Percentiles rank a stretch among this genome's conserved stretches.
Evolutionary conservation across 192 early-diverging fungal genomes (phyloP).

Genomic region (Lobosporangium transversale): DNA sequence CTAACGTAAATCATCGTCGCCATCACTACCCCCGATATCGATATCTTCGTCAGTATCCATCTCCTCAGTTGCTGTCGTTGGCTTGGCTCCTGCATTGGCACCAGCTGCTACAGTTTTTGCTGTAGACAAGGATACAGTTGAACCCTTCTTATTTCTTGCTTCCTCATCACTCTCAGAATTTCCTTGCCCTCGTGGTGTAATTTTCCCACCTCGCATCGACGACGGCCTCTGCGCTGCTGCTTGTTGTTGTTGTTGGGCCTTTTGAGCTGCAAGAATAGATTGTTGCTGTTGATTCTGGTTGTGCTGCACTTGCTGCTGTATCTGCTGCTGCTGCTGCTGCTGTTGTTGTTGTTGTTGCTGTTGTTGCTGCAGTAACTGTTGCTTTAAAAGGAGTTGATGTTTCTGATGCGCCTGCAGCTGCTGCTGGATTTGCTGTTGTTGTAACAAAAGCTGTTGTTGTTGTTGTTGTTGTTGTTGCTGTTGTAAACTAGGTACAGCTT

Average conservation of each 20-base stretch:
- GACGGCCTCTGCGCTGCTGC: background rate
- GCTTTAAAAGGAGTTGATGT: slow-evolving; percentile 40
- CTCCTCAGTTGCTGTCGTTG: slow-evolving; percentile 32
- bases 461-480: slow-evolving; percentile 35
- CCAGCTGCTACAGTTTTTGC: background rate
- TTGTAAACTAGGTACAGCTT: slow-evolving; percentile 13
- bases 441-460: slow-evolving; percentile 39
- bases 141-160: slow-evolving; percentile 13
- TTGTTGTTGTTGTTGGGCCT: slow-evolving; percentile 2
- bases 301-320: slow-evolving; percentile 42
- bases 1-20: slow-evolving; percentile 65
- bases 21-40: slow-evolving; percentile 65
- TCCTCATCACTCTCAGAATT: slow-evolving; percentile 29
- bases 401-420: slow-evolving; percentile 43
- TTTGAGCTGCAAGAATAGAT: too few species aligned
- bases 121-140: background rate
- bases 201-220: slow-evolving; percentile 35
- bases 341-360: slow-evolving; percentile 30
- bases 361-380: slow-evolving; percentile 39
- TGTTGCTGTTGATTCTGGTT: slow-evolving; percentile 35
- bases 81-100: background rate
- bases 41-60: slow-evolving; percentile 64
- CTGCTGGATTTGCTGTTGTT: slow-evolving; percentile 44
- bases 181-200: slow-evolving; percentile 8
- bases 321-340: slow-evolving; percentile 38